Base-by-base conservation (phyloP, 371 early-diverging fungal genomes). In the Apophysomyces variabilis region DNA sequence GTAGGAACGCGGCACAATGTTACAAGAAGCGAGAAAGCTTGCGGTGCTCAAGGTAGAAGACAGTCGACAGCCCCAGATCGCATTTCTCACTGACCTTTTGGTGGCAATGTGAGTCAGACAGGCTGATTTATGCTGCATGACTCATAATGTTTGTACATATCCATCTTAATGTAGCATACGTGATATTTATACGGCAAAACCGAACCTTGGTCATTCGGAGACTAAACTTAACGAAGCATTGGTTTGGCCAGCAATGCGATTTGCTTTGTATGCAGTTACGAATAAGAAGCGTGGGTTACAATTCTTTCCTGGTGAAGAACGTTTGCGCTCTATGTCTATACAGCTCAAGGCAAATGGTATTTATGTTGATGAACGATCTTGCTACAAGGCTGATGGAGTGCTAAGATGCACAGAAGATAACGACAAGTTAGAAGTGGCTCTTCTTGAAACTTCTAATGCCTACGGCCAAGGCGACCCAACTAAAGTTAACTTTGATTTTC, bases 341-440 rank as follows among this genome's bases (percentile, higher is more conserved):
- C 61, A 61, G 44, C 26, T 41, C 14, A 41, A 46, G 44, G 61
- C 26, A 18, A 61, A 45, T 45, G 32, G 44, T 14, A 44, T 13
- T 11, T 16, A 21, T 16, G 43, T 41, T 32, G 61, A 61, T 36
- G 61, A 61, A 16, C 61, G 61, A 9, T 43, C 61, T 13, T 18
- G n/a, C 13, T 61, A 61, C 61, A 61, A 61, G 44, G 61, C 61
- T 44, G 61, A 61, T 36, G 61, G 26, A 11, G 44, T 61, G 16
- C 26, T 61, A 18, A 41, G 61, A 32, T 41, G 45, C 26, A 11
- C 38, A 43, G 61, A 4, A 16, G 46, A 14, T 26, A 9, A 43
- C 43, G 4, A 43, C 43, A 4, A 43, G 14, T 35, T 61, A 45
- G 61, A 61, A 37, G 12, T 61, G 9, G 18, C 26, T 14, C 46